Evolutionary conservation across 2,329 filamentous ascomycete species (phyloP), one percentile per base, ranked within the genome.

Genomic region (Dactylellina sp.): DNA sequence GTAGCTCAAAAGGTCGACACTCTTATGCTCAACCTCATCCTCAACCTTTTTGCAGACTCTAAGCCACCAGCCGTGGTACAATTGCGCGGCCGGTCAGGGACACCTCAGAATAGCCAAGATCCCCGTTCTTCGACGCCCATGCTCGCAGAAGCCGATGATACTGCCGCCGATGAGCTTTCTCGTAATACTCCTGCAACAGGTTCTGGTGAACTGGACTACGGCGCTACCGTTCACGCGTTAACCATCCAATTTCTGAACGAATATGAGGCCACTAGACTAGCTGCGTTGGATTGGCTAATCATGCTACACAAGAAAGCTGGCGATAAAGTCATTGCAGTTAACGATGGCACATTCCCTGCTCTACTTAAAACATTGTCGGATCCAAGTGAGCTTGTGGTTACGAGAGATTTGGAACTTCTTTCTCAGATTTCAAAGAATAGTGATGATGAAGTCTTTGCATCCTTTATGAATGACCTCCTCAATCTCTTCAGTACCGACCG

Each of bases 291-390:
- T 4, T 99, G 95, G 95, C 86, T 99, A 65, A 95, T 98, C 70
- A 98, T 98, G 94, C 85, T 99, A 42, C 95, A 99, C 80, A 88
- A 92, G 76, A 98, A 97, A 83, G 94, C 95, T 1, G 95, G 95
- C 0, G 87, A 90, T 60, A 97, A 97, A 80, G 91, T 97, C 42
- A 44, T 77, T 77, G 93, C 94, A 7, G 97, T 97, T 80, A 97
- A 98, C 77, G 95, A 98, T 79, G 95, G 94, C 53, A 98, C 94
- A 0, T 99, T 99, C 79, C 95, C 95, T 11, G 95, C 94, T 18
- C 84, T 99, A 28, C 88, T 99, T 32, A 99, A 99, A 82, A 99
- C 95, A 0, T 85, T 99, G 0, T 98, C 94, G 0, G 95, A 99
- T 81, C 92, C 94, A 6, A 91, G 94, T 6, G 95, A 99, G 80